Percentiles rank a stretch among this genome's conserved stretches.
phyloP scores from a whole-genome alignment of 768 basidiomycete genomes.

The Tylopilus rubrobrunneus region DNA sequence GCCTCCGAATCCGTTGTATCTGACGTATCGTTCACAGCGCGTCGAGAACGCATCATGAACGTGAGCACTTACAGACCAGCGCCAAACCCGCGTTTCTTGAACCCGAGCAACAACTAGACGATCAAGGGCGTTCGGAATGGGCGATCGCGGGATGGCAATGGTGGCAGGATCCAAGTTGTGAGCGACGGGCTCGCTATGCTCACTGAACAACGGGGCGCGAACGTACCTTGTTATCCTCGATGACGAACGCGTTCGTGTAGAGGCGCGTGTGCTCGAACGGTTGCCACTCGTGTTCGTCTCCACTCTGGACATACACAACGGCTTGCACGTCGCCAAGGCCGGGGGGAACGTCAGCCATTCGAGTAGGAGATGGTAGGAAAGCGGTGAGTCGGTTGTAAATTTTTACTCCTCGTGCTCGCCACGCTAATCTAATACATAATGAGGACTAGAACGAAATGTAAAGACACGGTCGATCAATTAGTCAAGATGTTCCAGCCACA shows the following conservation, averaged over 20 bases:
- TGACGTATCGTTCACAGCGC: constrained; percentile 24
- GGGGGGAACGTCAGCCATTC: constrained; percentile 36
- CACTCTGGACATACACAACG: constrained; percentile 35
- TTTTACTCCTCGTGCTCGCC: neutral
- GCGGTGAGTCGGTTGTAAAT: neutral
- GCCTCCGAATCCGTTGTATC: constrained; percentile 88
- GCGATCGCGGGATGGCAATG: neutral
- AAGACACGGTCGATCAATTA: neutral
- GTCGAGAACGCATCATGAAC: neutral
- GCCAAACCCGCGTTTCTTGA: constrained; percentile 79
- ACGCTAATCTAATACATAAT: constrained; percentile 15
- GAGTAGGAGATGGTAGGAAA: neutral
- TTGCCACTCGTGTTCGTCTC: constrained; percentile 44
- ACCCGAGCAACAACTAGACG: constrained; percentile 65
- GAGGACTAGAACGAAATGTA: neutral
- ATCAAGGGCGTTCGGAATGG: constrained; percentile 29
- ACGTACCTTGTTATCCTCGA: constrained; percentile 47
- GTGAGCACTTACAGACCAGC: constrained; percentile 44
- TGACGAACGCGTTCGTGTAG: constrained; percentile 72
- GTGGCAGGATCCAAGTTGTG: neutral
- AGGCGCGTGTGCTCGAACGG: constrained; percentile 37
- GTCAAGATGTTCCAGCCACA: neutral
- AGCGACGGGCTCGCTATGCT: neutral
- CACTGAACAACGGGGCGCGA: neutral
- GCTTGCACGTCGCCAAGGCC: constrained; percentile 33